Evolutionary conservation across 306 rosid species (phyloP).

Genomic region (Fragaria nilgerrensis): DNA sequence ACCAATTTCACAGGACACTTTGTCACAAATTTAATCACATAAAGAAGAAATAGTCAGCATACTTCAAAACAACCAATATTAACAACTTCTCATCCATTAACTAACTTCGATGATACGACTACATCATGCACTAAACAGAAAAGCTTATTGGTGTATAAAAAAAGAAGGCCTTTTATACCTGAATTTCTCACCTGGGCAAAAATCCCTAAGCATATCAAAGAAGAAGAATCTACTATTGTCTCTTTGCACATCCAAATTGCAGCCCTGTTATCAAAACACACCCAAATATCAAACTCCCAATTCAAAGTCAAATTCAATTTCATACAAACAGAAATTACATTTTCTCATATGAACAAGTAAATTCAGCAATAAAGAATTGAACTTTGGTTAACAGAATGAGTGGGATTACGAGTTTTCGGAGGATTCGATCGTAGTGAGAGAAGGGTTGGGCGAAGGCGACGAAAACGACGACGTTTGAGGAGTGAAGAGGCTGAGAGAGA

Average conservation of each 20-base stretch:
- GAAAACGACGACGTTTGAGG: constrained; percentile 59
- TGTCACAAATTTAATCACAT: neutral
- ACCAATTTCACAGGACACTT: neutral
- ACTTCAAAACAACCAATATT: neutral
- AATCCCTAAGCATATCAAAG: constrained; percentile 76
- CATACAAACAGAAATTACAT: neutral
- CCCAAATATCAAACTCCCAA: neutral
- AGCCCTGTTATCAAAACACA: constrained; percentile 52
- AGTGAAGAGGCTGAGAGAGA: constrained; percentile 37
- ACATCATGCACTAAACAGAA: neutral
- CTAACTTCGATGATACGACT: neutral
- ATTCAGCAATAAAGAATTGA: neutral
- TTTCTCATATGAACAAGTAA: neutral
- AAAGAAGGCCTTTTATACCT: constrained; percentile 27
- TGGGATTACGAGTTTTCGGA: constrained; percentile 60
- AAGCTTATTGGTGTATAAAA: neutral
- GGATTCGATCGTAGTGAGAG: constrained; percentile 78
- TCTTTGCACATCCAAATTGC: constrained; percentile 83
- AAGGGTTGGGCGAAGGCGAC: constrained; percentile 74
- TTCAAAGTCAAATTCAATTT: neutral
- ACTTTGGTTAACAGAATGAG: neutral
- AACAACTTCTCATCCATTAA: neutral
- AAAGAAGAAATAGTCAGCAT: neutral
- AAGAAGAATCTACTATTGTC: constrained; percentile 59
- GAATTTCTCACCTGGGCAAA: constrained; percentile 78